Percentiles rank a stretch among this genome's conserved stretches.
Conservation (phyloP, 1,139 yeast species). For the Blastobotrys raffinosifermentans region DNA sequence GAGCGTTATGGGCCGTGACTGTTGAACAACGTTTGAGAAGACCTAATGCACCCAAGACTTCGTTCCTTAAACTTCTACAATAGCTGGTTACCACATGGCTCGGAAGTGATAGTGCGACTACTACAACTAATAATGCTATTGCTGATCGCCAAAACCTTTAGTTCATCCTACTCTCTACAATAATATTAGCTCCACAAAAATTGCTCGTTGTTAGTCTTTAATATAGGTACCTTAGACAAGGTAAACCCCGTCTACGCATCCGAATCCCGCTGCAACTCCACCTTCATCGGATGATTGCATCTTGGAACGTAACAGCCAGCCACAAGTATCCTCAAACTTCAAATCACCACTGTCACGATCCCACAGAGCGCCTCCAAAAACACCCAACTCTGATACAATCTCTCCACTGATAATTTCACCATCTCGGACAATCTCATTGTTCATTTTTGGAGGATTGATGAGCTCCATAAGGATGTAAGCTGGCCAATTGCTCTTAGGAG, state of each 20-base stretch:
- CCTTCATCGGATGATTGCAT: constrained; percentile 87
- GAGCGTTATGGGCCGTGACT: constrained; percentile 60
- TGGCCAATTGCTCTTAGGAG: constrained; percentile 74
- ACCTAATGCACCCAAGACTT: too few relatives aligned
- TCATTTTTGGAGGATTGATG: constrained; percentile 64
- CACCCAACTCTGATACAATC: constrained; percentile 82
- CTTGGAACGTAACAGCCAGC: constrained; percentile 85
- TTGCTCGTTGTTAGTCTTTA: constrained; percentile 2
- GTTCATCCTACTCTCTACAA: too few relatives aligned
- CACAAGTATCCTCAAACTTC: constrained; percentile 60
- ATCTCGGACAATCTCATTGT: constrained; percentile 66
- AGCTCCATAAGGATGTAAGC: constrained; percentile 93
- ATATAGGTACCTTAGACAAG: constrained; percentile 15
- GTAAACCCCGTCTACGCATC: constrained; percentile 78
- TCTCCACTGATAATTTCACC: constrained; percentile 58
- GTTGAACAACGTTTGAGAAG: constrained; percentile 20
- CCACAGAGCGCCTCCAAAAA: constrained; percentile 79
- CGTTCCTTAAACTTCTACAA: too few relatives aligned
- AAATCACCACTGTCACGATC: constrained; percentile 55
- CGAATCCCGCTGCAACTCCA: constrained; percentile 98
- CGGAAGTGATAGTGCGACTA: too few relatives aligned
- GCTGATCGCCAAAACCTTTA: too few relatives aligned
- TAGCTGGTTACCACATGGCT: too few relatives aligned
- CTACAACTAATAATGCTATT: too few relatives aligned
- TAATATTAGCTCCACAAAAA: too few relatives aligned